Evolutionary conservation across 2,329 filamentous ascomycete genomes (phyloP), one percentile per base, ranked within the genome.

Genomic region (Calonectria henricotiae): DNA sequence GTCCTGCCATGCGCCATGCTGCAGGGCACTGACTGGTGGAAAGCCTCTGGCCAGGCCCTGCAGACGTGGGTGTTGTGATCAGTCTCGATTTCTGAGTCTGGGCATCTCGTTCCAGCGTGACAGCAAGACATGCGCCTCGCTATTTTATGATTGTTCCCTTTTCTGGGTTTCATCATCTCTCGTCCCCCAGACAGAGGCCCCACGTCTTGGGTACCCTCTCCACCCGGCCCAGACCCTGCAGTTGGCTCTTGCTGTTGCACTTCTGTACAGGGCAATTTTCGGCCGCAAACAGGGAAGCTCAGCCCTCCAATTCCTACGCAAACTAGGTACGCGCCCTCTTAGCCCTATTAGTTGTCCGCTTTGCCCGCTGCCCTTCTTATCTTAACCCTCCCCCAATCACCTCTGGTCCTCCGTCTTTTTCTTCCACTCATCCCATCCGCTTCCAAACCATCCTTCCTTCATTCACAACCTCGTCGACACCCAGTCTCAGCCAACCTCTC

Each of bases 301-400:
- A 61, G 55, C 55, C 55, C 39, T 43, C 55, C 35, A 61, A 41
- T 61, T 41, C 55, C 55, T 43, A 32, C 55, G 37, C 55, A 41
- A 61, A 23, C 37, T 61, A 41, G 55, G 55, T 61, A 61, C 55
- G 55, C 55, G 39, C 55, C 47, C 55, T 61, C 41, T 66, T 66
- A 65, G 49, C 49, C 47, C 55, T 61, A 30, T 66, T 66, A 65
- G 49, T 39, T 65, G 49, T 55, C 51, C 51, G 43, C 43, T 44
- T 23, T 20, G 43, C 46, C 43, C 23, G 46, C 43, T 39, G 20
- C 44, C 60, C 47, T 54, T 47, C 61, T 55, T 49, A 39, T 51
- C 51, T 32, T 47, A 23, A 46, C 67, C 46, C 63, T 63, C 67
- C 43, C 44, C 67, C 62, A 65, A 65, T 69, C 67, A 65, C 54